These are phyloP conservation scores for Pythium aristosporum DNA, from an alignment of 352 stramenopile genomes.

Conservation along the genomic window DNA sequence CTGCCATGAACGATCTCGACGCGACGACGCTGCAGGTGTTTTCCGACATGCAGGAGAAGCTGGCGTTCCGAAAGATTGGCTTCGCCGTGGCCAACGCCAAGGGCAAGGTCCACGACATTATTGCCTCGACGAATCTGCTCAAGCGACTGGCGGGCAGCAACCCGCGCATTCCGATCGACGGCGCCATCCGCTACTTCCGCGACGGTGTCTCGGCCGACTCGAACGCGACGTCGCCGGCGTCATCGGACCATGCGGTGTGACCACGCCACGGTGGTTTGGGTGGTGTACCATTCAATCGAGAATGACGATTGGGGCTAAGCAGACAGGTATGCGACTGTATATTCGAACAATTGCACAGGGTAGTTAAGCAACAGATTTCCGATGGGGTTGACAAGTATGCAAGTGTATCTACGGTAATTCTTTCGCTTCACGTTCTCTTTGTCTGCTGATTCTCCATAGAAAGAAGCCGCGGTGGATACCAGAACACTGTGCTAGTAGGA, in stretches of 20 bases:
- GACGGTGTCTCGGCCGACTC: neutral
- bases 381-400: too few relatives aligned
- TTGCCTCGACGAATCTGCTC: conserved; percentile 42
- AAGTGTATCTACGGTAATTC: too few relatives aligned
- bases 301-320: too few relatives aligned
- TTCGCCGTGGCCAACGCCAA: conserved; percentile 51
- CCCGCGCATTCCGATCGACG: conserved; percentile 37
- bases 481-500: too few relatives aligned
- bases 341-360: too few relatives aligned
- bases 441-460: too few relatives aligned
- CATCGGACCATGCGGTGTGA: conserved; percentile 25
- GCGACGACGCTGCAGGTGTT: conserved; percentile 62
- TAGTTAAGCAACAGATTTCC: too few relatives aligned
- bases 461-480: too few relatives aligned
- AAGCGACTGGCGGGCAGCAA: conserved; percentile 29
- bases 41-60: conserved; percentile 54
- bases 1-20: conserved; percentile 56
- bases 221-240: neutral
- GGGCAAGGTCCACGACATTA: conserved; percentile 33
- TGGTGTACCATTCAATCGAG: too few relatives aligned
- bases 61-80: conserved; percentile 37
- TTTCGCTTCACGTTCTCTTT: too few relatives aligned
- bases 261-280: too few relatives aligned
- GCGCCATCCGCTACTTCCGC: neutral
- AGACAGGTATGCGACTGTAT: too few relatives aligned